phyloP scores from a whole-genome alignment of 192 early-diverging fungal genomes.

The Allomyces macrogynus region DNA sequence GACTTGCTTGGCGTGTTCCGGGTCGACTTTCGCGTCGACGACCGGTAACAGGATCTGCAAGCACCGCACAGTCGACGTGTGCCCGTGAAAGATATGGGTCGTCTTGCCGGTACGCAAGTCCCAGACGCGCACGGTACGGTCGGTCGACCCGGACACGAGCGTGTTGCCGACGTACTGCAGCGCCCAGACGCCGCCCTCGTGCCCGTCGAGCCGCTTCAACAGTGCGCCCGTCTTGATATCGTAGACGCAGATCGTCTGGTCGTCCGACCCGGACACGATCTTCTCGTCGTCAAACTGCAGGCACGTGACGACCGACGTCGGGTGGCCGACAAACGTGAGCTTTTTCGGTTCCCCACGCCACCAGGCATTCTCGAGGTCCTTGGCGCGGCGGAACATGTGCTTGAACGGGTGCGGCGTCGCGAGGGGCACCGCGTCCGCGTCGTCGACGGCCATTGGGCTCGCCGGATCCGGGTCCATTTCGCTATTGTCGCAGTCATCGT shows the following conservation, averaged over 20 bases:
- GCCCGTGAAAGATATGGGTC: slow-evolving; percentile 85
- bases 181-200: slow-evolving; percentile 96
- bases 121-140: slow-evolving; percentile 90
- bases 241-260: slow-evolving; percentile 82
- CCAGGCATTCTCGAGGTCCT: slow-evolving; percentile 73
- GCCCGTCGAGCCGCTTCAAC: slow-evolving; percentile 51
- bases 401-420: slow-evolving; percentile 46
- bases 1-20: too few relatives aligned
- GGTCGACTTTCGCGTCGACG: background rate
- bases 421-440: too few relatives aligned
- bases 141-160: slow-evolving; percentile 84
- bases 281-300: slow-evolving; percentile 92
- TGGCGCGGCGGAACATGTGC: slow-evolving; percentile 52
- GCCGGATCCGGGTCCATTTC: background rate
- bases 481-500: background rate
- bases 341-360: slow-evolving; percentile 45
- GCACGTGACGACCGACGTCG: slow-evolving; percentile 74
- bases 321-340: slow-evolving; percentile 63
- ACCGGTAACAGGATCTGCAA: slow-evolving; percentile 65
- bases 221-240: slow-evolving; percentile 62
- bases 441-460: too few relatives aligned
- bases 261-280: slow-evolving; percentile 85
- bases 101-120: slow-evolving; percentile 75
- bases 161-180: slow-evolving; percentile 73
- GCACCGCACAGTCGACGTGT: slow-evolving; percentile 86